Evolutionary conservation across 768 basidiomycete species (phyloP), one percentile per base, ranked within the genome.

Genomic region (Kwoniella sp.): DNA sequence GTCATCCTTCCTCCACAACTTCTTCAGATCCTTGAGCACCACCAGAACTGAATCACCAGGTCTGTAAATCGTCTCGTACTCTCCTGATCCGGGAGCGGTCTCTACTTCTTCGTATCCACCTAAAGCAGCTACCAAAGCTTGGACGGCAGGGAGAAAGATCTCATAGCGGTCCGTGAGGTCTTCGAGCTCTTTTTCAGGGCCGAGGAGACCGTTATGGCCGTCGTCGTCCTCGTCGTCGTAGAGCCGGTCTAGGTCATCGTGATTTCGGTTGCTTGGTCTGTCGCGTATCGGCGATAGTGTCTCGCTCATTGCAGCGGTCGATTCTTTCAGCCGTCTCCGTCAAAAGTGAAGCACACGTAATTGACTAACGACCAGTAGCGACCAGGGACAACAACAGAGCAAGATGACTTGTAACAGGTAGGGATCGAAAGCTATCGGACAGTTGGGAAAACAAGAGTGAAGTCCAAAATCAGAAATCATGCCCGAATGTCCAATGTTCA

Each of bases 1-100:
- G 74, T 98, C 96, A 80, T 99, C 96, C 80, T 92, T 90, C 57
- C 94, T 83, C 96, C 95, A 98, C 55, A 95, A 85, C 72, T 88
- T 91, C 83, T 98, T 98, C 66, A 99, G 84, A 79, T 98, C 96
- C 73, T 91, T 91, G 71, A 99, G 67, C 4, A 81, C 80, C 15
- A 71, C 75, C 41, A 81, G 57, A 30, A 78, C 77, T 22, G 74
- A 76, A 64, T 82, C 81, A 61, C 81, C 81, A 22, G 80, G 80
- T 63, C 79, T 72, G 57, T 82, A 82, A 12, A 79, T 66, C 23
- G 70, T 76, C 48, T 77, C 69, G 34, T 67, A 58, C 12, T 55
- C 34, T 5, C 74, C 78, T 28, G 68, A 61, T 4, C 55, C 56
- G 1, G 64, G 41, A 11, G 29, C 8, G 2, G 41, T 63, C 28